Conservation (phyloP, 345 rosid genomes). For the Brassica rapa region DNA sequence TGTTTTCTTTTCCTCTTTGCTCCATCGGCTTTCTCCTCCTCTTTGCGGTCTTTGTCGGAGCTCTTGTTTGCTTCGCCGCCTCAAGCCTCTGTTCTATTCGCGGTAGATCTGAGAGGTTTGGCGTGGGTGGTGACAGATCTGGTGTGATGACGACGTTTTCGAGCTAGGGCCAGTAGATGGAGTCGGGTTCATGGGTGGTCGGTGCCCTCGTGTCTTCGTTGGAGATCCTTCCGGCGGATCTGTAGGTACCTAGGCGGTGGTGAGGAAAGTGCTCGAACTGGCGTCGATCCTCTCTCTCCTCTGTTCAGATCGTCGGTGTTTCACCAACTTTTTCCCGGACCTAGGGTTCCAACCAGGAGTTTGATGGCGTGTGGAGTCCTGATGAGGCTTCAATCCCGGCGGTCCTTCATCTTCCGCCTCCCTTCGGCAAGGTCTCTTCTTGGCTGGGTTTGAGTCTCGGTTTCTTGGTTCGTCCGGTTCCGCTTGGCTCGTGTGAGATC, state of each 20-base stretch:
- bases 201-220: too few relatives aligned
- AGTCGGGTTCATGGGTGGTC: too few relatives aligned
- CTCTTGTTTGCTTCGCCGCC: too few relatives aligned
- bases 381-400: neutral
- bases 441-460: neutral
- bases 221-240: neutral
- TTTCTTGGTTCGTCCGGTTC: neutral
- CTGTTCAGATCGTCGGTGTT: neutral
- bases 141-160: too few relatives aligned
- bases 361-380: neutral
- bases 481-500: neutral
- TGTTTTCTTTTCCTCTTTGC: too few relatives aligned
- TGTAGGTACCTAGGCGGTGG: neutral
- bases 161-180: too few relatives aligned
- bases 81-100: too few relatives aligned
- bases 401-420: neutral
- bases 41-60: too few relatives aligned
- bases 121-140: too few relatives aligned
- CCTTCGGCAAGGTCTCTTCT: neutral
- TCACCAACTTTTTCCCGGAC: neutral
- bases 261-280: neutral
- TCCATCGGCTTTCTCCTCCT: too few relatives aligned
- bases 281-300: neutral
- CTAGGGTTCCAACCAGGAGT: neutral
- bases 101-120: too few relatives aligned